These are phyloP conservation scores for Hyaloscypha bicolor DNA, from an alignment of 495 filamentous ascomycete species.

Conservation along the genomic window DNA sequence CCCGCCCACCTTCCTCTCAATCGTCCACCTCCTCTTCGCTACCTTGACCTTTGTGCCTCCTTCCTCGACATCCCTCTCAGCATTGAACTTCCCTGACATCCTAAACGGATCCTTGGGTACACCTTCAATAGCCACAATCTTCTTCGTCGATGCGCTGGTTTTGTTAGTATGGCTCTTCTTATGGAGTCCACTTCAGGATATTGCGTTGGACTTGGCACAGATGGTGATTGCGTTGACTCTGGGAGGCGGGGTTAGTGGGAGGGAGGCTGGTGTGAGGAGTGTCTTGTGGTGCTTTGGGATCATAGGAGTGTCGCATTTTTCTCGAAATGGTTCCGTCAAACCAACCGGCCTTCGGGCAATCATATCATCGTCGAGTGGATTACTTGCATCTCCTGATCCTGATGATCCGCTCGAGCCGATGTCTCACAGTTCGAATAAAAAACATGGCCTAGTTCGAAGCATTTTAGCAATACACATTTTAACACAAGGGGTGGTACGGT, in stretches of 20 bases:
- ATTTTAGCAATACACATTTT: slow-evolving; percentile 86
- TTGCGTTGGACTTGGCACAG: slow-evolving; percentile 92
- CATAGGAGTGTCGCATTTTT: slow-evolving; percentile 67
- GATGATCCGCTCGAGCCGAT: slow-evolving; percentile 46
- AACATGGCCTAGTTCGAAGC: slow-evolving; percentile 56
- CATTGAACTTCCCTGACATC: slow-evolving; percentile 62
- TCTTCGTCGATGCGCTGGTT: slow-evolving; percentile 80
- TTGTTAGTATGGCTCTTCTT: slow-evolving; percentile 86
- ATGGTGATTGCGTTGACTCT: slow-evolving; percentile 93
- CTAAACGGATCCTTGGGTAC: slow-evolving; percentile 72
- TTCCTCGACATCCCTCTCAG: slow-evolving; percentile 55
- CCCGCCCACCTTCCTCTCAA: slow-evolving; percentile 85
- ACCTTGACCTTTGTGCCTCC: slow-evolving; percentile 91
- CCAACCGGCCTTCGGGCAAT: slow-evolving; percentile 53
- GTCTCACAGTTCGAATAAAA: slow-evolving; percentile 46
- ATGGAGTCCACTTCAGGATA: slow-evolving; percentile 84
- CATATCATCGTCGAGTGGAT: slow-evolving; percentile 27
- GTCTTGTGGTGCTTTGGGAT: slow-evolving; percentile 79
- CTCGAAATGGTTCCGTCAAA: slow-evolving; percentile 43
- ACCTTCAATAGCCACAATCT: slow-evolving; percentile 76
- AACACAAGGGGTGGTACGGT: slow-evolving; percentile 73
- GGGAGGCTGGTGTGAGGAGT: slow-evolving; percentile 69
- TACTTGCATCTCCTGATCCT: slow-evolving; percentile 33
- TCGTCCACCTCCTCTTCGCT: slow-evolving; percentile 93
- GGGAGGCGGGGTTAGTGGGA: slow-evolving; percentile 82